These are phyloP conservation scores for Phoenix roebelenii DNA, from an alignment of 176 grass and related monocot genomes.

Conservation along the genomic window DNA sequence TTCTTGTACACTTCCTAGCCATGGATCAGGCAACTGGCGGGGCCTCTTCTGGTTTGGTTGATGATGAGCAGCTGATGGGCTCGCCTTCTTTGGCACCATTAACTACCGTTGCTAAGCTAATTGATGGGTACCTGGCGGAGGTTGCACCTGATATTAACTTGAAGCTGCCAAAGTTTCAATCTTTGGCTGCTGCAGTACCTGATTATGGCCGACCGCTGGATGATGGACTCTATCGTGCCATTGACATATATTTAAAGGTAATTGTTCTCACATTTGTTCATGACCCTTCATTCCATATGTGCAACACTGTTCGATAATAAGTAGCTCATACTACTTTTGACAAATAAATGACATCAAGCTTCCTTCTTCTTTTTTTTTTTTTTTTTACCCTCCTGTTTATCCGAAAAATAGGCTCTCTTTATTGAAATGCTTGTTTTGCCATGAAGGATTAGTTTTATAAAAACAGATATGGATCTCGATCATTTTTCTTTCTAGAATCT, in stretches of 20 bases:
- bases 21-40: conserved; percentile 8
- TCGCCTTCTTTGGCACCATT: conserved; percentile 18
- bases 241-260: conserved; percentile 20
- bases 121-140: conserved; percentile 14
- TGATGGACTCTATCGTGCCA: conserved; percentile 16
- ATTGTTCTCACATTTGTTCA: too few species aligned
- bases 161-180: conserved; percentile 11
- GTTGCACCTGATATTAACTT: conserved; percentile 20
- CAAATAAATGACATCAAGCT: too few species aligned
- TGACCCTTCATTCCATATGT: too few species aligned
- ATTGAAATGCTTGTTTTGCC: too few species aligned
- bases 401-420: too few species aligned
- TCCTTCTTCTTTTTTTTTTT: too few species aligned
- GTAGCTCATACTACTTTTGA: too few species aligned
- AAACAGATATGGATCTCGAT: too few species aligned
- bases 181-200: conserved; percentile 3
- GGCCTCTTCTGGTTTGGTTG: conserved; percentile 2
- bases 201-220: conserved; percentile 17
- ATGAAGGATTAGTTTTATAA: too few species aligned
- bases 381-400: too few species aligned
- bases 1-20: conserved; percentile 7
- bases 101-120: conserved; percentile 9
- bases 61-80: conserved; percentile 2
- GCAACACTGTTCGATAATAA: too few species aligned
- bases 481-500: too few species aligned